Percentiles rank a stretch among this genome's conserved stretches.
Evolutionary conservation across 2,329 filamentous ascomycete species (phyloP).

Genomic region (Triangularia setosa): DNA sequence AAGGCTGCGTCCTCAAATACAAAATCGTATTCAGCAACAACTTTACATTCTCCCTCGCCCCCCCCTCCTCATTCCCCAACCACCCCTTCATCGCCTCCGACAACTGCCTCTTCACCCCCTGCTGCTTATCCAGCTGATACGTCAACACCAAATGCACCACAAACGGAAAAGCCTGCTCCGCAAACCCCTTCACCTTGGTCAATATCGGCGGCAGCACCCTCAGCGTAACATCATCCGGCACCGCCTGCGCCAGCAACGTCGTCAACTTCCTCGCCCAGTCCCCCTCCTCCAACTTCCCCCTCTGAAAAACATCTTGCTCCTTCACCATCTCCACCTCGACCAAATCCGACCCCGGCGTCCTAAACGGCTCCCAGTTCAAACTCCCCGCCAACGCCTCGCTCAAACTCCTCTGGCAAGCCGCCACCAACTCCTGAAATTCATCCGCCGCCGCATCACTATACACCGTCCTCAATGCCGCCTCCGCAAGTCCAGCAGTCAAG

Average conservation of each 20-base stretch:
- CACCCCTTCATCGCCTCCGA: slow-evolving; percentile 64
- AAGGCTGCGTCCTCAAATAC: slow-evolving; percentile 81
- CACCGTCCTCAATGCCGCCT: slow-evolving; percentile 55
- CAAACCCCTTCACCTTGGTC: slow-evolving; percentile 61
- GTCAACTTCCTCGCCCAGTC: slow-evolving; percentile 62
- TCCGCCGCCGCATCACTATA: slow-evolving; percentile 50
- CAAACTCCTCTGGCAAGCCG: slow-evolving; percentile 50
- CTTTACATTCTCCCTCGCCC: slow-evolving; percentile 59
- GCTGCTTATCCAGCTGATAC: slow-evolving; percentile 60
- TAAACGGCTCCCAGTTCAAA: slow-evolving; percentile 55
- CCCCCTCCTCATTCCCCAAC: slow-evolving; percentile 48
- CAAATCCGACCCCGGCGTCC: slow-evolving; percentile 52
- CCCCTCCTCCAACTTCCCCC: slow-evolving; percentile 40
- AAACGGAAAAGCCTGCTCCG: slow-evolving; percentile 73
- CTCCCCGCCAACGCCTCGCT: slow-evolving; percentile 49
- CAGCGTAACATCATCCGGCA: slow-evolving; percentile 63
- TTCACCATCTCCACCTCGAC: slow-evolving; percentile 24
- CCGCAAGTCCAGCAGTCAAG: slow-evolving; percentile 54
- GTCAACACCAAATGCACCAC: slow-evolving; percentile 78
- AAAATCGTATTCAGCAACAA: slow-evolving; percentile 75
- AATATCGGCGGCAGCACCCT: slow-evolving; percentile 65
- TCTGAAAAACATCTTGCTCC: slow-evolving; percentile 34
- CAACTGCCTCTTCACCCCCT: slow-evolving; percentile 55
- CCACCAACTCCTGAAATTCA: slow-evolving; percentile 45
- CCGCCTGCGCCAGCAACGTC: slow-evolving; percentile 56